Base-by-base conservation (phyloP, 305 asterid species). In the Rubia peregrina region DNA sequence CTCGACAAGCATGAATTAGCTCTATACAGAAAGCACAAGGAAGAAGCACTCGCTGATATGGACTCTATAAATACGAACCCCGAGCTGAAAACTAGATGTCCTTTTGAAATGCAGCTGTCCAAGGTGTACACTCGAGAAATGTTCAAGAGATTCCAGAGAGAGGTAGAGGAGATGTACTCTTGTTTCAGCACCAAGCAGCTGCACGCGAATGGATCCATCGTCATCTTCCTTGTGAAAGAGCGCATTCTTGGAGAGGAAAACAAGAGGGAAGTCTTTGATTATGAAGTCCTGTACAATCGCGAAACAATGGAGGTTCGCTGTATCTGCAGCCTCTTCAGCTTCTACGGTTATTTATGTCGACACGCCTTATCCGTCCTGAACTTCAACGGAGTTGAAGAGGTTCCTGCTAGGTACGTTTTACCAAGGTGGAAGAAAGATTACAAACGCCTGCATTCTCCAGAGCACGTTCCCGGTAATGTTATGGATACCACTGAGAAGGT, bases 91-190 rank as follows among this genome's bases (percentile, higher is more conserved):
- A 89, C 96, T 9, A 82, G 87, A 79, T 89, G 90, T 72, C 69
- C 94, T 3, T 90, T 85, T 53, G 97, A 89, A 71, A 74, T 87
- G 71, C 96, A 89, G 82, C 75, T 90, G 72, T 85, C 95, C 53
- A 87, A 80, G 71, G 78, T 83, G 36, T 90, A 87, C 36, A 87
- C 92, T 19, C 68, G 83, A 73, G 85, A 76, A 61, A 83, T 90
- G 59, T 90, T 90, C 68, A 86, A 75, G 59, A 83, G 72, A 82
- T 86, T 87, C 72, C 97, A 89, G 76, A 68, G 84, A 66, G 96
- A 90, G 78, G 96, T 87, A 53, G 96, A 89, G 83, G 96, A 86
- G 80, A 90, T 89, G 96, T 86, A 87, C 78, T 89, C 96, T 26
- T 90, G 97, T 75, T 89, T 87, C 82, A 80, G 95, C 46, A 87